Evolutionary conservation across 345 rosid species (phyloP), one percentile per base, ranked within the genome.

Genomic region (Chamaenerion angustifolium): DNA sequence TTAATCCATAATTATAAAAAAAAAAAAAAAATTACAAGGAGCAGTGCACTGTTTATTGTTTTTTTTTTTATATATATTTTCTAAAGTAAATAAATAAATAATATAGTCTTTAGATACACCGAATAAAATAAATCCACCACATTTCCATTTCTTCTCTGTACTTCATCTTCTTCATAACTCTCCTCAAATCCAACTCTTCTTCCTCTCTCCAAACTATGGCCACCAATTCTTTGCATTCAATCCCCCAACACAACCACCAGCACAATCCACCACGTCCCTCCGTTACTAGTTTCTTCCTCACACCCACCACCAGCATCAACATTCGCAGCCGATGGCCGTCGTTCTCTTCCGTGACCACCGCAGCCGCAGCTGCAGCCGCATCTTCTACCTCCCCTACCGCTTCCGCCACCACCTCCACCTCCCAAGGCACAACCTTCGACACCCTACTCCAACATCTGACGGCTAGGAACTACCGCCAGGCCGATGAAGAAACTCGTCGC

Each of bases 401-500:
- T 31, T 21, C 25, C 25, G 2, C 65, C 50, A 23, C 69, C 15
- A n/a, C 46, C 43, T 53, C 83, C 31, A 40, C 85, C 42, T 48
- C 83, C 40, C 56, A 71, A 5, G 56, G 71, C 51, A 55, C 80
- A 16, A 64, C 79, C 52, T 76, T 79, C 25, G 89, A 82, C 70
- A 68, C 76, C 71, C 85, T 92, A 61, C 67, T 54, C 3, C 72
- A 65, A 6, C 88, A 84, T 57, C 77, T 92, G 40, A 67, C 71
- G 16, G 40, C 58, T 49, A 85, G 76, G 51, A 63, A 92, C 71
- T 83, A 76, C 79, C 72, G 89, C 12, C 68, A 72, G 67, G 98
- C 98, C 0, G 98, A 92, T 44, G 98, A 92, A 16, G 96, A 83
- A 44, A 87, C 93, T 12, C 80, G 98, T 21, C 75, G 88, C 17